Evolutionary conservation across 257 asterid genomes (phyloP).

Genomic region (Solanum chmielewskii): DNA sequence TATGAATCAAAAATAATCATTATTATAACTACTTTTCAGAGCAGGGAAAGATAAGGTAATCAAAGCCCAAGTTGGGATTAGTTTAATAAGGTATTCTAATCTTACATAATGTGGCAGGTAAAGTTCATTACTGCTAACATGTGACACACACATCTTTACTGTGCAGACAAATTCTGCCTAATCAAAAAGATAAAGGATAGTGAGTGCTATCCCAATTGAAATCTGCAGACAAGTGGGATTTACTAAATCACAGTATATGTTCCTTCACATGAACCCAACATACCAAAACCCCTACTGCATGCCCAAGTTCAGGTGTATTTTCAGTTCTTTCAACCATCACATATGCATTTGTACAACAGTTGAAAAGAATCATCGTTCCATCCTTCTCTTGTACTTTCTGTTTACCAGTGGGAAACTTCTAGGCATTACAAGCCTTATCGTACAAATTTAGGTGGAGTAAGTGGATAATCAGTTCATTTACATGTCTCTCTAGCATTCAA

Average conservation of each 20-base stretch:
- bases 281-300: not conserved
- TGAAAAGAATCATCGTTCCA: not conserved
- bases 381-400: not conserved
- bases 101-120: not conserved
- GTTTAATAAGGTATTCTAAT: not conserved
- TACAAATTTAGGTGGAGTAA: not conserved
- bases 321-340: not conserved
- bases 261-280: not conserved
- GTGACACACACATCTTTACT: not conserved
- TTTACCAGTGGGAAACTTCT: not conserved
- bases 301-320: not conserved
- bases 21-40: not conserved
- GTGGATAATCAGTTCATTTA: not conserved
- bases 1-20: not conserved
- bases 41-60: not conserved
- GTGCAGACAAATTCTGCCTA: not conserved
- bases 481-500: not conserved
- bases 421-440: no score
- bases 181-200: not conserved
- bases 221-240: not conserved
- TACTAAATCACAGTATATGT: not conserved
- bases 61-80: not conserved
- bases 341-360: not conserved
- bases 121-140: not conserved
- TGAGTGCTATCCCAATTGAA: not conserved